Evolutionary conservation across 148 eudicot genomes (phyloP), one percentile per base, ranked within the genome.

Genomic region (Arbutus unedo): DNA sequence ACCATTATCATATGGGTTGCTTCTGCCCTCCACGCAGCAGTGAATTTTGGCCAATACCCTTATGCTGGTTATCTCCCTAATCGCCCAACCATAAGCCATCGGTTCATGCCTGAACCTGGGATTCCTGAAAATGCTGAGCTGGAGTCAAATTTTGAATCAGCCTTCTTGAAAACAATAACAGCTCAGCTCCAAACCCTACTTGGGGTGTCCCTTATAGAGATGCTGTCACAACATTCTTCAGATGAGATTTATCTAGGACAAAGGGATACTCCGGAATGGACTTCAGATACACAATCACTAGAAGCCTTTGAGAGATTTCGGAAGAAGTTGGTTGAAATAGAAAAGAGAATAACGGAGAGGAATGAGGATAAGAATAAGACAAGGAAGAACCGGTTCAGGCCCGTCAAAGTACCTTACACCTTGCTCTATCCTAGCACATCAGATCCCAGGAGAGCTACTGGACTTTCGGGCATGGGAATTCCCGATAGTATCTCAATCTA

Each of bases 181-280:
- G 83, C 86, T 45, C 88, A 84, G 80, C 38, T 86, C 56, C 90
- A 86, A 78, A 84, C 87, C 8, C 76, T 86, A 15, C 79, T 86
- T 2, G 88, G 88, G 0, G 80, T 88, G 21, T 81, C 90, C 19
- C 51, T 88, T 54, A 88, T 88, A 9, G 90, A 88, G 82, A 82
- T 84, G 0, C 25, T 88, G 74, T 88, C 90, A 6, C 77, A 82
- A 66, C 90, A 88, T 62, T 59, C 88, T 25, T 18, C 80, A 0
- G 88, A 88, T 55, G 90, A 88, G 84, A 49, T 86, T 23, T 88
- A 88, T 72, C 76, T 88, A 0, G 90, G 90, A 9, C 85, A 84
- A 76, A 80, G 88, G 49, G 87, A 84, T 6, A 72, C 45, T 66
- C 43, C 64, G 4, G 84, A 83, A 14, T 88, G 89, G 89, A 88